Base-by-base conservation (phyloP, 805 yeast species). In the Saccharomycopsis lassenensis region DNA sequence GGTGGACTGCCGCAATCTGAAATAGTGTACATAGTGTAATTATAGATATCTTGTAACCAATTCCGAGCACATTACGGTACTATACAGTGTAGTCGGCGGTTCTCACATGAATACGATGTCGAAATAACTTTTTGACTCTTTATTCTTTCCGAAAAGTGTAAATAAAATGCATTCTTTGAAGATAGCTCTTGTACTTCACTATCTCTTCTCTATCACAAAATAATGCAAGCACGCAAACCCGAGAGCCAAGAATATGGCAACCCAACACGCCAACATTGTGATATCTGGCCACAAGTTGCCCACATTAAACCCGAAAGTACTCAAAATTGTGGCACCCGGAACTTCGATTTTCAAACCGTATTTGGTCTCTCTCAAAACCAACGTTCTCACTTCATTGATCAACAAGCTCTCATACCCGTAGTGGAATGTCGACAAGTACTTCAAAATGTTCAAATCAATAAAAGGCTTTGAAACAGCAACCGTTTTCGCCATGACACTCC, bases 261-360 rank as follows among this genome's bases (percentile, higher is more conserved):
- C 67, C 63, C 81, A 74, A 0, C 69, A 65, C 0, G 62, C 61
- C 35, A 91, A 63, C 41, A 71, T 71, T 23, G 65, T 53, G 20
- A 78, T 65, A 54, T 91, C 97, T 24, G 63, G 62, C 56, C 71
- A 57, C 36, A 82, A 69, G 2, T 87, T 91, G 17, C 76, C 73
- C 10, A 84, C 89, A 46, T 83, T 71, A 56, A 91, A 91, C 0
- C 98, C 98, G 62, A 91, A 91, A 0, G 97, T 85, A 47, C 94
- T 82, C 48, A 91, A 66, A 38, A 91, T 91, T 1, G 94, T 93
- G 2, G 98, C 97, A 7, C 98, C 98, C 0, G 98, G 98, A 11
- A 91, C 93, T 56, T 86, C 95, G 48, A 91, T 89, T 30, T 87
- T 81, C 29, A 91, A 67, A 0, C 98, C 98, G 51, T 79, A 89